Evolutionary conservation across 2,329 filamentous ascomycete species (phyloP).

Genomic region (Plectosphaerella cucumerina): DNA sequence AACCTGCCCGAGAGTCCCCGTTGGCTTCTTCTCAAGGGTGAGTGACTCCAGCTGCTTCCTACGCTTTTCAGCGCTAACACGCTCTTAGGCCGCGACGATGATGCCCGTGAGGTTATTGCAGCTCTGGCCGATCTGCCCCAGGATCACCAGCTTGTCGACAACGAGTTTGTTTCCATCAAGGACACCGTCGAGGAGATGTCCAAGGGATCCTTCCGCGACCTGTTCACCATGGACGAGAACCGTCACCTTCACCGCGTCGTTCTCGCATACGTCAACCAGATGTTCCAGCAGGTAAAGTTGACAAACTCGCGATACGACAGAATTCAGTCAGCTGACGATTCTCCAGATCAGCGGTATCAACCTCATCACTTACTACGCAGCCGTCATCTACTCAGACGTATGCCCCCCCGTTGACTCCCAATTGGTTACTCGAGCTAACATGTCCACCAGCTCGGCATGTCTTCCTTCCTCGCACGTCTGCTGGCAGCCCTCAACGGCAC

Average conservation of each 20-base stretch:
- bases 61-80: neutral
- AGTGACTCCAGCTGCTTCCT: neutral
- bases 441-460: constrained; percentile 43
- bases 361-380: constrained; percentile 26
- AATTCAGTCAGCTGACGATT: neutral
- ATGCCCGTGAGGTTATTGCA: constrained; percentile 38
- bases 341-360: constrained; percentile 21
- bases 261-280: constrained; percentile 53
- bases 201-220: constrained; percentile 48
- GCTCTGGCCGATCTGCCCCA: constrained; percentile 32
- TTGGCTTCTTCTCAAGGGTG: constrained; percentile 31
- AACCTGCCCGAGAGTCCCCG: constrained; percentile 50
- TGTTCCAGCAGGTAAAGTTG: constrained; percentile 39
- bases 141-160: constrained; percentile 49
- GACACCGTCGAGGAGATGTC: constrained; percentile 63
- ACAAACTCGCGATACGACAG: neutral
- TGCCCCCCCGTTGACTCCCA: neutral
- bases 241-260: constrained; percentile 51
- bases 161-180: constrained; percentile 48
- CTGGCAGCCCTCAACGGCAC: constrained; percentile 50
- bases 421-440: constrained; percentile 6
- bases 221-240: constrained; percentile 55
- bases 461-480: constrained; percentile 52
- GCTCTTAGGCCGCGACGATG: constrained; percentile 30
- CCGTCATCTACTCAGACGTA: constrained; percentile 16